Evolutionary conservation across 129 eudicot genomes (phyloP).

Genomic region (carrot (Daucus carota)): DNA sequence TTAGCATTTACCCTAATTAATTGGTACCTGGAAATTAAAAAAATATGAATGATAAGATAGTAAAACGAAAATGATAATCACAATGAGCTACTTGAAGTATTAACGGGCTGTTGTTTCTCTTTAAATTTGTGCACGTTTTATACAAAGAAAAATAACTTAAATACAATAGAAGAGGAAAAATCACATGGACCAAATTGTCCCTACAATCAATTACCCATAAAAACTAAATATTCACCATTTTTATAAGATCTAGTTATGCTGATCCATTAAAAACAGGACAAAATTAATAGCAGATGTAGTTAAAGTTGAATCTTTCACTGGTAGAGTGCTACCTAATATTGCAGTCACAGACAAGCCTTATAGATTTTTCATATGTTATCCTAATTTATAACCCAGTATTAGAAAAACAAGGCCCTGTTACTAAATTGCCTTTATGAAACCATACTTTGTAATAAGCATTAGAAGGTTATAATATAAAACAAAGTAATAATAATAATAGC

Average conservation of each 20-base stretch:
- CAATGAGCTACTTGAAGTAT: background rate
- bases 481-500: background rate
- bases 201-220: background rate
- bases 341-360: background rate
- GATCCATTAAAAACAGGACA: background rate
- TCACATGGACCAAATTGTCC: background rate
- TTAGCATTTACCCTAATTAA: slow-evolving; percentile 74
- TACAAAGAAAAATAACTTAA: background rate
- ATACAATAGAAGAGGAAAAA: background rate
- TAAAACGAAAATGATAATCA: background rate
- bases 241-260: background rate
- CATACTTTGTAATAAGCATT: background rate
- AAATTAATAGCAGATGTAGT: background rate
- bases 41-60: background rate
- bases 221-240: too few relatives aligned
- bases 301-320: background rate
- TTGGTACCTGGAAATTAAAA: slow-evolving; percentile 47
- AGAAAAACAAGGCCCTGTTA: too few relatives aligned
- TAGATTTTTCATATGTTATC: background rate
- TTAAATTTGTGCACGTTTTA: background rate
- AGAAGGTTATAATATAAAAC: background rate
- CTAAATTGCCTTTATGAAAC: too few relatives aligned
- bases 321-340: background rate
- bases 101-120: background rate
- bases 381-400: background rate